These are phyloP conservation scores for Heimioporus sp. DNA, from an alignment of 768 basidiomycete species.

Conservation along the genomic window DNA sequence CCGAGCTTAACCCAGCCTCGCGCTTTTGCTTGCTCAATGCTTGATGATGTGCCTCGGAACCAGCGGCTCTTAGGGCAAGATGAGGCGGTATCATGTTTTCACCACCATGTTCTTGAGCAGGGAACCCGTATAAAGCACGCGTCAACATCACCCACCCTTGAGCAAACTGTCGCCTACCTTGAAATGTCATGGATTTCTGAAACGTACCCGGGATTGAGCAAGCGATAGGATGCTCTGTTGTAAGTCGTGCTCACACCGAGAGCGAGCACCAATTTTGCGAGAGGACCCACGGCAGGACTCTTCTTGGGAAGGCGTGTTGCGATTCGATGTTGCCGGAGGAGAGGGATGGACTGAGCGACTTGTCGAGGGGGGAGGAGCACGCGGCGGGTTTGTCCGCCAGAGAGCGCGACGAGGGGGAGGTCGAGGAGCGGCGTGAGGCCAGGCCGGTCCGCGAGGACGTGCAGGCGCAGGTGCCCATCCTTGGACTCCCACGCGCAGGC, in stretches of 20 bases:
- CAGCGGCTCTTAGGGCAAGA: conserved; percentile 40
- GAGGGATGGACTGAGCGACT: conserved; percentile 80
- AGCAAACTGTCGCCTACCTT: no score
- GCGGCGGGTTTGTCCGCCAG: conserved; percentile 82
- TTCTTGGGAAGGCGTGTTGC: no score
- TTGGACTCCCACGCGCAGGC: conserved; percentile 57
- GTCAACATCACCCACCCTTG: no score
- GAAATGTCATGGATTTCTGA: no score
- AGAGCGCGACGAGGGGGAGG: conserved; percentile 79
- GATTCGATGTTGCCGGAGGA: no score
- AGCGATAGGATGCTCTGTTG: no score
- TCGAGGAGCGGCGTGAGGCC: conserved; percentile 66
- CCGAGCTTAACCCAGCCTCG: conserved; percentile 37
- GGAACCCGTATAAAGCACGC: conserved; percentile 38
- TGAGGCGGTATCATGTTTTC: conserved; percentile 44
- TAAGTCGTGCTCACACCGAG: no score
- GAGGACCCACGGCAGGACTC: no score
- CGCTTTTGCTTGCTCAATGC: conserved; percentile 38
- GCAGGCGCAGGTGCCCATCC: no score
- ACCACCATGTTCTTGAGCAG: conserved; percentile 44
- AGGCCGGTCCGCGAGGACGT: no score
- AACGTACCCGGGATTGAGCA: no score
- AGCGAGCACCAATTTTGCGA: no score
- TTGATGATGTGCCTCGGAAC: conserved; percentile 41
- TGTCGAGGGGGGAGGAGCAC: conserved; percentile 80